Evolutionary conservation across 768 basidiomycete species (phyloP).

Genomic region (Suillus tomentosus): DNA sequence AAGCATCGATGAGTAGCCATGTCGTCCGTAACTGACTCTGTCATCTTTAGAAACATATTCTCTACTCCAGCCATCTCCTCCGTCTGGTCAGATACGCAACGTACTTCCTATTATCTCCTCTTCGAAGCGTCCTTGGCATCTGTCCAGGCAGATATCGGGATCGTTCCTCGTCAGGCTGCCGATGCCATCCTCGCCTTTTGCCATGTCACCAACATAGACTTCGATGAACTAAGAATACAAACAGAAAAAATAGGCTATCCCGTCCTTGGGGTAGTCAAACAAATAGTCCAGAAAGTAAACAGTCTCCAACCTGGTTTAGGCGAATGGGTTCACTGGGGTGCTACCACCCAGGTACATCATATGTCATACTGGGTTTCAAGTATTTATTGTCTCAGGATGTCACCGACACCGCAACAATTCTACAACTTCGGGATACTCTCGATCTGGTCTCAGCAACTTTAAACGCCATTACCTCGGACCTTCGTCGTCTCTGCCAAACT

Average conservation of each 20-base stretch:
- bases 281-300: conserved; percentile 43
- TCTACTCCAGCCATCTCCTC: conserved; percentile 38
- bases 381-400: conserved; percentile 39
- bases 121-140: conserved; percentile 37
- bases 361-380: conserved; percentile 9
- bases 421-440: conserved; percentile 44
- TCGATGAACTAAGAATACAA: conserved; percentile 39
- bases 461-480: conserved; percentile 28
- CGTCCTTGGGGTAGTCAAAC: conserved; percentile 45
- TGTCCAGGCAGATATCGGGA: conserved; percentile 40
- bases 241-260: conserved; percentile 49
- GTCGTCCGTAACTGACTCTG: conserved; percentile 37
- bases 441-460: conserved; percentile 34
- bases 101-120: conserved; percentile 26
- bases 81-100: conserved; percentile 43
- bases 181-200: conserved; percentile 38
- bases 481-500: conserved; percentile 31
- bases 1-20: conserved; percentile 9
- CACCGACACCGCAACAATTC: conserved; percentile 47
- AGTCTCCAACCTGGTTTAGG: conserved; percentile 36
- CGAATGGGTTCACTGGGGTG: conserved; percentile 51
- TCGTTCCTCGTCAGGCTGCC: conserved; percentile 44
- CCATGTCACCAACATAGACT: conserved; percentile 38
- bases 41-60: conserved; percentile 43
- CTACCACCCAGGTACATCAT: conserved; percentile 45